Conservation (phyloP, 129 eudicot species). For the Flaveria trinervia region DNA sequence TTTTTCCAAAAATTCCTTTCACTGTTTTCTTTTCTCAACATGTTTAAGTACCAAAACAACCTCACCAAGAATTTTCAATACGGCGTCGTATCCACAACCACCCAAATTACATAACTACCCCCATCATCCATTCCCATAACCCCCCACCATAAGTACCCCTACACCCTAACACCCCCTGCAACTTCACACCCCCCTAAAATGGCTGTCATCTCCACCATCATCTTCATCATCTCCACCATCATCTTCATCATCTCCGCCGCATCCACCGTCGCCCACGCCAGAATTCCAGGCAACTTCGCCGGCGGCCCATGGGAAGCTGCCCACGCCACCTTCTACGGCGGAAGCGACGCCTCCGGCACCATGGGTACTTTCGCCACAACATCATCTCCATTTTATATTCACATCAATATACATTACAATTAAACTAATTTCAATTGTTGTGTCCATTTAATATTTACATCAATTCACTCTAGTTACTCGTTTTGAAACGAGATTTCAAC, state of each 20-base stretch:
- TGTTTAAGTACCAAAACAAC: no score
- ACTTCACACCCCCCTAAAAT: neutral
- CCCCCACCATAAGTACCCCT: slow-evolving; percentile 32
- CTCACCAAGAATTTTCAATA: no score
- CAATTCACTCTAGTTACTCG: no score
- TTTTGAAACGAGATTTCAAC: no score
- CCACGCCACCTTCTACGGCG: slow-evolving; percentile 84
- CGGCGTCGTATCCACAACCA: no score
- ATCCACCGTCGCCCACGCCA: slow-evolving; percentile 37
- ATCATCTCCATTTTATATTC: no score
- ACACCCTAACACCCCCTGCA: neutral
- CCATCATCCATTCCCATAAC: neutral
- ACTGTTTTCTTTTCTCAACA: no score
- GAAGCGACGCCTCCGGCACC: slow-evolving; percentile 88
- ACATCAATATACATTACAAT: no score
- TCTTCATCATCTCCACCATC: slow-evolving; percentile 30
- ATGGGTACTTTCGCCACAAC: slow-evolving; percentile 52
- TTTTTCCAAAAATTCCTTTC: no score
- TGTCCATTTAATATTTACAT: no score
- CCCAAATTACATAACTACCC: slow-evolving; percentile 31
- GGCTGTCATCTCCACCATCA: neutral
- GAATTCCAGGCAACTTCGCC: slow-evolving; percentile 67
- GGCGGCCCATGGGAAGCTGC: slow-evolving; percentile 77
- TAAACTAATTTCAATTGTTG: no score
- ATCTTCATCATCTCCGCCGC: slow-evolving; percentile 26